These are phyloP conservation scores for Marasmius tenuissimus DNA, from an alignment of 1,284 basidiomycete species.

Conservation along the genomic window DNA sequence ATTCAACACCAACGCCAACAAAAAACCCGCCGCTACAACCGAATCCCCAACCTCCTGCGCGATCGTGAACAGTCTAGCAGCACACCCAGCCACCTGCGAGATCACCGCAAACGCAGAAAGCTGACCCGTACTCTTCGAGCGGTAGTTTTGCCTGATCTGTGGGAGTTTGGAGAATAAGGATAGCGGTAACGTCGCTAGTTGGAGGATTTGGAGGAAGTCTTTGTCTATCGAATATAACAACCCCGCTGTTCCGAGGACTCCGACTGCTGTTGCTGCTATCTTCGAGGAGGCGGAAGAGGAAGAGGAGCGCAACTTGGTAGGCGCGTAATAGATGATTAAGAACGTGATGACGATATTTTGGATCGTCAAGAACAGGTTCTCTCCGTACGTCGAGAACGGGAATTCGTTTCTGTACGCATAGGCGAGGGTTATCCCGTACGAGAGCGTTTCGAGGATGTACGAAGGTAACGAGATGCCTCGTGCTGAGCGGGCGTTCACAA, in stretches of 20 bases:
- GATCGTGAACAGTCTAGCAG: conserved; percentile 89
- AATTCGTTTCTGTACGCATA: conserved; percentile 85
- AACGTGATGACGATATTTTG: conserved; percentile 84
- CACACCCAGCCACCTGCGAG: conserved; percentile 80
- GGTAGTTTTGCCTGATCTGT: conserved; percentile 80
- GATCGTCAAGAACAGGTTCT: conserved; percentile 85
- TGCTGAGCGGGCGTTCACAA: conserved; percentile 68
- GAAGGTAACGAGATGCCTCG: conserved; percentile 81
- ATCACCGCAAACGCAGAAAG: conserved; percentile 88
- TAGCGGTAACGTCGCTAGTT: conserved; percentile 81
- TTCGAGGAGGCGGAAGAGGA: not conserved
- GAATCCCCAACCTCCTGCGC: conserved; percentile 81
- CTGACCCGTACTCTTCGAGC: conserved; percentile 80
- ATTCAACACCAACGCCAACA: conserved; percentile 78
- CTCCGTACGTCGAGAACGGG: conserved; percentile 95
- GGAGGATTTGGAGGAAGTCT: conserved; percentile 60
- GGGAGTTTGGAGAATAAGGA: conserved; percentile 86
- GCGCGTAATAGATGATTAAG: conserved; percentile 70
- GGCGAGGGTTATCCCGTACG: conserved; percentile 85
- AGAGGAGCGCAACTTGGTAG: conserved; percentile 17
- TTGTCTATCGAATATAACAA: conserved; percentile 53
- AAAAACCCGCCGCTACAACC: conserved; percentile 80
- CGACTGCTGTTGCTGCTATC: not conserved
- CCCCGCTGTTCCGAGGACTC: conserved; percentile 21
- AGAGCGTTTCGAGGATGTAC: conserved; percentile 82